phyloP scores from a whole-genome alignment of 140 eudicot species.

The Erigeron philadelphicus region DNA sequence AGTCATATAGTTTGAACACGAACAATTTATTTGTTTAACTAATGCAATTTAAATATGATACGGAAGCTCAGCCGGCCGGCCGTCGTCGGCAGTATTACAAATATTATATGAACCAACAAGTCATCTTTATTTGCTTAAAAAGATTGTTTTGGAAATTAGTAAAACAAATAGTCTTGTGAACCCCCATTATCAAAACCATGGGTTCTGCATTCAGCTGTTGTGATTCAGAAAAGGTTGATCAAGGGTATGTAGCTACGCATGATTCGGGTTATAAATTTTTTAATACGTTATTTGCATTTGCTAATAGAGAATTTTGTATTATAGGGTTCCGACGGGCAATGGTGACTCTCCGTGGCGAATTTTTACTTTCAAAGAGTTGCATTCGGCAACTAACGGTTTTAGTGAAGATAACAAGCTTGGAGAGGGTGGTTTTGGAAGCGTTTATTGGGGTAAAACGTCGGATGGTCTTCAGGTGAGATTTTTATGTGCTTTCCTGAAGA shows the following conservation, averaged over 20 bases:
- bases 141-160: slow-evolving; percentile 9
- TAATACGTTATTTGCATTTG: not conserved
- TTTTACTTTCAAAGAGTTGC: slow-evolving; percentile 77
- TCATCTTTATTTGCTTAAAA: slow-evolving; percentile 22
- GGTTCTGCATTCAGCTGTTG: slow-evolving; percentile 68
- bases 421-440: slow-evolving; percentile 97
- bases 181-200: slow-evolving; percentile 32
- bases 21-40: not conserved
- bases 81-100: slow-evolving; percentile 42
- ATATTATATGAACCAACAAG: slow-evolving; percentile 21
- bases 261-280: not conserved
- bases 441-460: slow-evolving; percentile 75
- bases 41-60: slow-evolving; percentile 15
- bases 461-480: slow-evolving; percentile 81
- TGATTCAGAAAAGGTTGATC: slow-evolving; percentile 48
- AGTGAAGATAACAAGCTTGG: slow-evolving; percentile 86
- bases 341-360: slow-evolving; percentile 57
- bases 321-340: slow-evolving; percentile 37
- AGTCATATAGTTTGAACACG: not conserved
- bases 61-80: slow-evolving; percentile 63
- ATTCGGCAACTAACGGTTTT: slow-evolving; percentile 77
- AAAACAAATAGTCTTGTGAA: slow-evolving; percentile 20
- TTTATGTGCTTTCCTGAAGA: not conserved
- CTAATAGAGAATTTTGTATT: not conserved
- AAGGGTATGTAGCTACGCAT: slow-evolving; percentile 50